phyloP scores from a whole-genome alignment of 495 filamentous ascomycete species.

The Recurvomyces mirabilis region DNA sequence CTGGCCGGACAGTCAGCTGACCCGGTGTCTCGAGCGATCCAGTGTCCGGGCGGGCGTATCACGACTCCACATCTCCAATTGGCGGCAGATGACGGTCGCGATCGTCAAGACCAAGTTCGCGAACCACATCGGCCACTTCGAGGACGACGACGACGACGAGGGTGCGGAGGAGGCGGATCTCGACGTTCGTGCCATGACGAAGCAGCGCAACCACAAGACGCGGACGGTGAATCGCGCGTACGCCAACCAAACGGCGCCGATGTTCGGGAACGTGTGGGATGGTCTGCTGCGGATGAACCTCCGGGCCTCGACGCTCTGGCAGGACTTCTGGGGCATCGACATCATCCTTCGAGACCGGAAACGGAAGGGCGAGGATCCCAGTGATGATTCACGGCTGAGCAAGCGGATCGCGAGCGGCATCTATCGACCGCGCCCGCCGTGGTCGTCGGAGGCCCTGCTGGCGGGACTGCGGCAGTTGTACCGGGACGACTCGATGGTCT shows the following conservation, averaged over 20 bases:
- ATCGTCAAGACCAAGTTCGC: conserved; percentile 11
- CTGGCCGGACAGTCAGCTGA: conserved; percentile 2
- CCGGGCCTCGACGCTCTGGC: conserved; percentile 3
- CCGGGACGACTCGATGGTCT: neutral
- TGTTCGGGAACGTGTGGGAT: conserved; percentile 8
- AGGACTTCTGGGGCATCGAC: conserved; percentile 8
- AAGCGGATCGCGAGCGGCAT: conserved; percentile 5
- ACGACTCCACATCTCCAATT: conserved; percentile 10
- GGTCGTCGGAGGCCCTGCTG: neutral
- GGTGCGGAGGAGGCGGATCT: neutral
- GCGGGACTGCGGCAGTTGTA: neutral
- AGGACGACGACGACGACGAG: neutral
- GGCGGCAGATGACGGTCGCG: conserved; percentile 7
- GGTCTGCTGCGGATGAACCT: conserved; percentile 4
- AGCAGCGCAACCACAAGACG: conserved; percentile 4
- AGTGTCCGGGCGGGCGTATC: neutral
- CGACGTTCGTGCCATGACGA: neutral
- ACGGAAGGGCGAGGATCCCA: neutral
- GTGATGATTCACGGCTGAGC: neutral
- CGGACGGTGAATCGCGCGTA: conserved; percentile 10
- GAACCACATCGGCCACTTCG: conserved; percentile 3
- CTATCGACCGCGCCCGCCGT: conserved; percentile 3
- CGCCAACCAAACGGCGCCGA: conserved; percentile 1
- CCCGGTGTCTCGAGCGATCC: neutral
- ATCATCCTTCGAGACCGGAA: conserved; percentile 1